Evolutionary conservation across 352 stramenopile genomes (phyloP), one percentile per base, ranked within the genome.

Genomic region (Phytophthora megakarya): DNA sequence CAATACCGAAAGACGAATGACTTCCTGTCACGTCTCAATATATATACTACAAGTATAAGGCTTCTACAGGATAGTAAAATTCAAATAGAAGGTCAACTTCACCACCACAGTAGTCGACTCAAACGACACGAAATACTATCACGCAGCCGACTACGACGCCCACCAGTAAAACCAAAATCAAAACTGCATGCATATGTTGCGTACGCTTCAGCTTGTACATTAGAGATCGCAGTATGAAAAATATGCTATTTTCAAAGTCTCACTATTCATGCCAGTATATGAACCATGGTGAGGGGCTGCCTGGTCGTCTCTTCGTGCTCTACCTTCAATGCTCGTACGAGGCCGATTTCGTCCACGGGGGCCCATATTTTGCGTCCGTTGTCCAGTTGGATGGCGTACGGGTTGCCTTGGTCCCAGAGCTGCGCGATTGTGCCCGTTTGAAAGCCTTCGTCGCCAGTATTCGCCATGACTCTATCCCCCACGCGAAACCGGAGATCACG

Each of bases 331-430:
- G 53, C 64, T 55, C 58, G 56, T 28, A 83, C 67, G 25, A 85
- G 72, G 13, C 45, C 55, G 45, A 73, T 49, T 21, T 78, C 72
- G 37, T 87, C 77, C 12, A 78, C 70, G 2, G 70, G 70, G 0
- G 75, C 77, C 75, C 77, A 85, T 18, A 78, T 77, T 25, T 80
- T 75, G 16, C 63, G 72, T 5, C 70, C 66, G 19, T 30, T 77
- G 25, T 73, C 55, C 28, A 84, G 47, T 9, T 75, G 65, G 35
- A 84, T 86, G 6, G 70, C 65, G 54, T 85, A 83, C 42, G 73
- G 74, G 26, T 82, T 81, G 46, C 71, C 76, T 32, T 81, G 72
- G 37, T 86, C 72, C 75, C 75, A 84, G n/a, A 81, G 48, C 57
- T 84, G 67, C 19, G 75, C 45, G 49, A 85, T 54, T 12, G 61